A percentile compares a stretch with the other conserved stretches of the same genome.
Conservation (phyloP, 2,329 filamentous ascomycete species). For the Neofusicoccum cordaticola region DNA sequence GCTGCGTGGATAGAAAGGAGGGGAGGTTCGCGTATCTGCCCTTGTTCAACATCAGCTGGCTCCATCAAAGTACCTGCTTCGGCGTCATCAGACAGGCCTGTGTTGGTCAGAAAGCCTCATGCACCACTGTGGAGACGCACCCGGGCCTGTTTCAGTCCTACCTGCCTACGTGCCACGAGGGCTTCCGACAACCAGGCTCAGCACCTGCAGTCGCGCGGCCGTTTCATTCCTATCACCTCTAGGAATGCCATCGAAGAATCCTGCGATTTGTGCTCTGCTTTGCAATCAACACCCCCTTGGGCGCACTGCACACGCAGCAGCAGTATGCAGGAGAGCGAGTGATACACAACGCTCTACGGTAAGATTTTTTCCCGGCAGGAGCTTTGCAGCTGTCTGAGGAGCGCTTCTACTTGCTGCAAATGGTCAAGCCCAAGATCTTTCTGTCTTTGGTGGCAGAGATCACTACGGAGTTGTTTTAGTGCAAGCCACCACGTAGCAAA, state of each 20-base stretch:
- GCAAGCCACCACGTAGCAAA: neutral
- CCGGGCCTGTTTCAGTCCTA: neutral
- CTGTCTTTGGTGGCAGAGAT: neutral
- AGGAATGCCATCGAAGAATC: neutral
- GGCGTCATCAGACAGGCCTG: neutral
- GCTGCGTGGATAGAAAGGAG: neutral
- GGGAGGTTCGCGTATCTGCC: neutral
- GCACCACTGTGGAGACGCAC: neutral
- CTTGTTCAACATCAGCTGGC: neutral
- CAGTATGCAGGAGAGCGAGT: neutral
- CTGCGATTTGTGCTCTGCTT: neutral
- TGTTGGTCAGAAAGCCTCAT: neutral
- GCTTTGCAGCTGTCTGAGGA: neutral
- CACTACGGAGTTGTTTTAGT: neutral
- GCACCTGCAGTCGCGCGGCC: conserved; percentile 5
- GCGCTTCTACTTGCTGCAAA: neutral
- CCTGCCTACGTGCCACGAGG: conserved; percentile 8
- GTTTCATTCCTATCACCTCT: neutral
- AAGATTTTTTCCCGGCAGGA: neutral
- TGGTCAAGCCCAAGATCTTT: neutral
- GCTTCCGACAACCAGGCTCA: neutral
- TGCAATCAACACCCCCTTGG: neutral
- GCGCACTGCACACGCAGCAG: neutral
- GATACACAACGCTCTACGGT: neutral
- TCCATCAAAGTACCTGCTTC: neutral